These are phyloP conservation scores for Ceratocystis albifundus DNA, from an alignment of 2,329 filamentous ascomycete genomes.

Conservation along the genomic window DNA sequence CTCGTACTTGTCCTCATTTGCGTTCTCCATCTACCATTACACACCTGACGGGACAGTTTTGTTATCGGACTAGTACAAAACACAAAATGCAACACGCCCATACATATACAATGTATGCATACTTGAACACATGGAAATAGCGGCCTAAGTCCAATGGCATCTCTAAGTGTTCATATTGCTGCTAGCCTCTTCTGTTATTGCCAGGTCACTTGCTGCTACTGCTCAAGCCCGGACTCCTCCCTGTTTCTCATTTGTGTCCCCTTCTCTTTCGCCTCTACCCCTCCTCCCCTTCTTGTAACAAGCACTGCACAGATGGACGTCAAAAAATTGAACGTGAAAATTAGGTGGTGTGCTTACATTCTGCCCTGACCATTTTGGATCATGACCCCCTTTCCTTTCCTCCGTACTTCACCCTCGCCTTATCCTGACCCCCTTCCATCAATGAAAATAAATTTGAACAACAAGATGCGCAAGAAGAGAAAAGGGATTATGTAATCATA, in stretches of 20 bases:
- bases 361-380: neutral
- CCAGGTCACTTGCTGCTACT: neutral
- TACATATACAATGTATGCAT: neutral
- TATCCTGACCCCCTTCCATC: neutral
- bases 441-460: conserved; percentile 17
- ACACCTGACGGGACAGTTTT: neutral
- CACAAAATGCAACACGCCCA: neutral
- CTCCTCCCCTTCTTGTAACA: neutral
- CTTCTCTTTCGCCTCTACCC: neutral
- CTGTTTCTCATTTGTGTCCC: neutral
- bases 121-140: neutral
- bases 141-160: neutral
- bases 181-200: neutral
- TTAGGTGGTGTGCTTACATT: conserved; percentile 4
- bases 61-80: neutral
- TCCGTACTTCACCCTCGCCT: neutral
- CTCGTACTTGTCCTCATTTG: neutral
- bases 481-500: neutral
- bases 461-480: neutral
- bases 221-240: neutral
- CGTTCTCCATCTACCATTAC: neutral
- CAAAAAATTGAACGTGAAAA: conserved; percentile 1
- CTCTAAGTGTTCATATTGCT: neutral
- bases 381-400: conserved; percentile 8
- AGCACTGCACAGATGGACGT: conserved; percentile 8